These are phyloP conservation scores for Zoysia japonica DNA, from an alignment of 176 grass and related monocot species.

Conservation along the genomic window DNA sequence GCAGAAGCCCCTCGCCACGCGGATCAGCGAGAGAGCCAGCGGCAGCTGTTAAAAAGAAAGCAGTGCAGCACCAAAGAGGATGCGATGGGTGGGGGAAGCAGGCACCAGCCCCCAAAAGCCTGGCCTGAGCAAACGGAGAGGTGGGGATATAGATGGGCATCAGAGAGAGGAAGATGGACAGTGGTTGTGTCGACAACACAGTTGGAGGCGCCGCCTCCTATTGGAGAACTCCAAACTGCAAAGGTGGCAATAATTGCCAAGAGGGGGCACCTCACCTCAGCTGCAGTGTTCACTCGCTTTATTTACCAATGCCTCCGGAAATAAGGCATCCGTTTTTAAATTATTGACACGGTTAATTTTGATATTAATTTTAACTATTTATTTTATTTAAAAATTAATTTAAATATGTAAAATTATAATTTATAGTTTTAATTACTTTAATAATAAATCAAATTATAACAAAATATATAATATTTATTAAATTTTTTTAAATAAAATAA, in stretches of 20 bases:
- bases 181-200: conserved; percentile 56
- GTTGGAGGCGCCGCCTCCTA: conserved; percentile 51
- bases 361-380: too few species aligned
- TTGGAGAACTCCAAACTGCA: conserved; percentile 61
- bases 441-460: too few species aligned
- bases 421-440: too few species aligned
- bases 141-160: not conserved
- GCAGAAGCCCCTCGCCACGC: not conserved
- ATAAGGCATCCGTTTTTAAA: too few species aligned
- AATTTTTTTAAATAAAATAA: too few species aligned
- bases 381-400: too few species aligned
- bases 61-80: too few species aligned
- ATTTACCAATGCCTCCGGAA: conserved; percentile 38
- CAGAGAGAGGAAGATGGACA: not conserved
- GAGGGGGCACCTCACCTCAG: conserved; percentile 13
- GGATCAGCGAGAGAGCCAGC: too few species aligned
- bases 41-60: too few species aligned
- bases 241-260: conserved; percentile 62
- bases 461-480: too few species aligned
- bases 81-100: conserved; percentile 19
- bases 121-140: not conserved
- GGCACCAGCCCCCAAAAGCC: conserved; percentile 26
- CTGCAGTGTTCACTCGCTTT: conserved; percentile 35
- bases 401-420: too few species aligned
- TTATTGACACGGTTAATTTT: too few species aligned